Evolutionary conservation across 108 stramenopile species (phyloP), one percentile per base, ranked within the genome.

Genomic region (Nitzschia sp.): DNA sequence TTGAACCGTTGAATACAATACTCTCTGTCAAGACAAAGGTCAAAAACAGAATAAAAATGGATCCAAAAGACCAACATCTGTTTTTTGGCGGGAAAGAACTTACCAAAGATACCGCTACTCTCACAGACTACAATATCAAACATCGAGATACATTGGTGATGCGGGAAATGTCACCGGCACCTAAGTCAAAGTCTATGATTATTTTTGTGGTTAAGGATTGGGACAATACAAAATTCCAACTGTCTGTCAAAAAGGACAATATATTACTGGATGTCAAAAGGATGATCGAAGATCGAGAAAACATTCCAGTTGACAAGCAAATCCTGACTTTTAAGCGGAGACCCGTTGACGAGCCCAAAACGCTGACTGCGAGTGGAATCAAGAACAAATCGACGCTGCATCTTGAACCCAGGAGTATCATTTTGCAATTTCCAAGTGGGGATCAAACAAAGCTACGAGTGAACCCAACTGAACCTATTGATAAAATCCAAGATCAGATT

Each of bases 1-100:
- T 75, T n/a, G 55, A 69, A 43, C 74, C 74, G 17, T 46, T 24
- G n/a, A 67, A 75, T 40, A 63, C 61, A 7, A 44, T 75, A 7
- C 12, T 29, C 7, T 41, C 37, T 11, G 60, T 75, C 53, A 68
- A 68, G 53, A 15, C 21, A 7, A 61, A 68, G 46, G 67, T 75
- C 25, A 66, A 67, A 40, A 53, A 68, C 46, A 39, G 54, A 43
- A 63, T 38, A 7, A 15, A 53, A 10, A 55, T 69, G 7, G 67
- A 67, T 21, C 40, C 50, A 10, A 62, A n/a, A 17, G 29, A 68
- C 7, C 74, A 75, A 48, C 58, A 64, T 19, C 52, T 75, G 9
- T 53, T 11, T 0, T 68, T 68, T 29, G 25, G 63, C 0, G 74
- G 50, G 3, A 62, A 68, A 10, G 51, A 58, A 41, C 41, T 75